phyloP scores from a whole-genome alignment of 345 rosid genomes.

The Linum lewisii region DNA sequence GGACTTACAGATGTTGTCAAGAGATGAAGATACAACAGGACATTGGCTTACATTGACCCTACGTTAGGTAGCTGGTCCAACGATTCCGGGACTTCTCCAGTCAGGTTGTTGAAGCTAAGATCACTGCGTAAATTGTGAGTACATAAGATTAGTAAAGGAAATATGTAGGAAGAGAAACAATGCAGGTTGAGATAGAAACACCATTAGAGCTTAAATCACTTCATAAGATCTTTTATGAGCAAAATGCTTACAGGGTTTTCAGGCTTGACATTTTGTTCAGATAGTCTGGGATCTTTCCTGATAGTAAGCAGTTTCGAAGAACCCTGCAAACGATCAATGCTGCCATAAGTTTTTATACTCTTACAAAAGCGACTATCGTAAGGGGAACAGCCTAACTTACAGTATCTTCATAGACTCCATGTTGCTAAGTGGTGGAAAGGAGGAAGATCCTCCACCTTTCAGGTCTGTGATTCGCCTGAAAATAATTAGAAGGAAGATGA shows the following conservation, averaged over 20 bases:
- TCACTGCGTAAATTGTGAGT: no score
- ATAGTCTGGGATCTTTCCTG: slow-evolving; percentile 52
- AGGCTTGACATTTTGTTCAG: slow-evolving; percentile 48
- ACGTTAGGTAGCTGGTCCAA: slow-evolving; percentile 38
- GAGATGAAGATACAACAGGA: background rate
- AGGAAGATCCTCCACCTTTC: slow-evolving; percentile 35
- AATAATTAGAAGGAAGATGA: background rate
- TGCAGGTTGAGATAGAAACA: no score
- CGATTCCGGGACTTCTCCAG: slow-evolving; percentile 55
- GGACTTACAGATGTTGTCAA: background rate
- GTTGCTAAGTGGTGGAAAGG: slow-evolving; percentile 44
- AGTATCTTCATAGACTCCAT: slow-evolving; percentile 56
- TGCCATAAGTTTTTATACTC: background rate
- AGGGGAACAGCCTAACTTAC: slow-evolving; percentile 39
- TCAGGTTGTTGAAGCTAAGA: slow-evolving; percentile 67
- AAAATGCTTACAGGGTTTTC: slow-evolving; percentile 60
- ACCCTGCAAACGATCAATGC: slow-evolving; percentile 34
- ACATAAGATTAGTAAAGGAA: no score
- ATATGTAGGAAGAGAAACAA: no score
- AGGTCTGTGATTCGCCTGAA: slow-evolving; percentile 78
- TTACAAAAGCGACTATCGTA: background rate
- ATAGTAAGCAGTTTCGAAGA: slow-evolving; percentile 50
- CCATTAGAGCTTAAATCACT: background rate
- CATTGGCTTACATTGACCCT: slow-evolving; percentile 57
- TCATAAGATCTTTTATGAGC: background rate